Base-by-base conservation (phyloP, 2,329 filamentous ascomycete species). In the Atkinsonella hypoxylon region DNA sequence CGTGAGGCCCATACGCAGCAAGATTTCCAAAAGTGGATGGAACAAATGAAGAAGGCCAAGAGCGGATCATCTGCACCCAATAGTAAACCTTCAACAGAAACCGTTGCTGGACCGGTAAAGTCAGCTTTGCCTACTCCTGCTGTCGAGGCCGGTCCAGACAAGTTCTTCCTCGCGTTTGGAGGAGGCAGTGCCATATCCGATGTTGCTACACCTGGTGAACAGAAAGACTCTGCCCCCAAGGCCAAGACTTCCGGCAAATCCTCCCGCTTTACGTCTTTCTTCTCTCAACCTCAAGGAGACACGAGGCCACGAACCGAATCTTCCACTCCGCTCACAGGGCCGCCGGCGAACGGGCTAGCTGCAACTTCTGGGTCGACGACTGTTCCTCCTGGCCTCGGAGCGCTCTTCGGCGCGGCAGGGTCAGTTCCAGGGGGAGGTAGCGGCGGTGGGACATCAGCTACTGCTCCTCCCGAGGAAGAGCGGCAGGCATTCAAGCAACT, bases 1-100 rank as follows among this genome's bases (percentile, higher is more conserved):
- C 71, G 78, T 36, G 80, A 85, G 59, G 78, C 76, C 5, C 86
- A 88, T 59, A 95, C 89, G 1, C 84, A 88, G 60, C 89, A 94
- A 62, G 90, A 96, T 57, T 94, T 96, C 66, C 85, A 94, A 69
- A 87, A 87, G 58, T 96, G 91, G 82, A 95, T 95, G 76, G 88
- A 94, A 59, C 78, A 77, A 56, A 94, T 94, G 89, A 91, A 87
- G 66, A 82, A 82, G 39, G 77, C 79, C 54, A 79, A 75, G 59
- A 69, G 63, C 53, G 64, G 48, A 38, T 50, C 51, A 17, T 45
- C 53, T 18, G 30, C 58, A 45, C 59, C 67, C 5, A 53, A 59
- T 13, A 54, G 60, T 36, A 51, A 64, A 4, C 59, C 68, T 17
- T 60, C 66, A 43, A 52, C 66, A 17, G 70, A 67, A 31, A 58